Percentiles rank a stretch among this genome's conserved stretches.
phyloP scores from a whole-genome alignment of 169 alveolate genomes.

The Hepatocystis sp. region DNA sequence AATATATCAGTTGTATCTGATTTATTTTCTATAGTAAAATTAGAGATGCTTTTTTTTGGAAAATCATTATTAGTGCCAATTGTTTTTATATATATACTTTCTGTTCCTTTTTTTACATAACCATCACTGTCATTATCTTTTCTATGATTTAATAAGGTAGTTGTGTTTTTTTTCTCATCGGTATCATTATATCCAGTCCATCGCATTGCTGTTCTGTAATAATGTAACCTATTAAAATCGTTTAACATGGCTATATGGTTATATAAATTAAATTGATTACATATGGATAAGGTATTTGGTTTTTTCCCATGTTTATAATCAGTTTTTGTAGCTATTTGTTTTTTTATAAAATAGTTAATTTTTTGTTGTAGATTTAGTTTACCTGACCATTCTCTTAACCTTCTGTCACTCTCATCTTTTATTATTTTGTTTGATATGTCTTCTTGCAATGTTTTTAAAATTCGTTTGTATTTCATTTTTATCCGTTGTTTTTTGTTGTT shows the following conservation, averaged over 20 bases:
- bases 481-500: constrained; percentile 7
- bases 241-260: constrained; percentile 88
- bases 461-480: constrained; percentile 31
- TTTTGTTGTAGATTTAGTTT: constrained; percentile 78
- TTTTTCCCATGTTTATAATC: constrained; percentile 82
- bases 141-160: not conserved
- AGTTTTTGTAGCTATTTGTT: constrained; percentile 78
- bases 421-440: constrained; percentile 25
- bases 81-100: too few species aligned
- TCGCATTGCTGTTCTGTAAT: constrained; percentile 87
- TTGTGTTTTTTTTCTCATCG: not conserved
- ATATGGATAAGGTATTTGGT: constrained; percentile 84
- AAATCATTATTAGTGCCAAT: too few species aligned
- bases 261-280: constrained; percentile 83
- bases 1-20: too few species aligned
- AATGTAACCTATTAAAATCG: constrained; percentile 86
- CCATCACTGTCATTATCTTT: not conserved
- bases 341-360: constrained; percentile 78
- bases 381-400: constrained; percentile 82
- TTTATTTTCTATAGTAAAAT: too few species aligned
- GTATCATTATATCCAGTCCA: constrained; percentile 84
- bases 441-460: constrained; percentile 47
- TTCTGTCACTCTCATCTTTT: constrained; percentile 67
- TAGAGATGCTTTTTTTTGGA: too few species aligned
- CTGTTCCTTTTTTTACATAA: constrained; percentile 34